Conservation (phyloP, 169 alveolate species). For the Cryptosporidium baileyi region DNA sequence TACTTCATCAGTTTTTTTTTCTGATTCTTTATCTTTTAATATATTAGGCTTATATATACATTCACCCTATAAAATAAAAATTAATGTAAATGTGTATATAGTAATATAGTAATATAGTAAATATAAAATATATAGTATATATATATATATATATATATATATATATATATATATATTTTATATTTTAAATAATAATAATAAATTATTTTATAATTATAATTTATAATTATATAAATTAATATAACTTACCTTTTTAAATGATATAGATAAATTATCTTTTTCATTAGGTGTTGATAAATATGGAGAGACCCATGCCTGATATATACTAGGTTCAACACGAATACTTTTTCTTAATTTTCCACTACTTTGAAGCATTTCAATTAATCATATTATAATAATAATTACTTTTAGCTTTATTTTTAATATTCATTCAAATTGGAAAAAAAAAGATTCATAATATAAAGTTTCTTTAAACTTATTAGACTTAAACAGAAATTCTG, state of each 20-base stretch:
- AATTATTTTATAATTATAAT: no score
- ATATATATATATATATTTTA: no score
- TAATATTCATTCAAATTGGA: neutral
- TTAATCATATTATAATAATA: constrained; percentile 31
- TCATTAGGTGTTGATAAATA: constrained; percentile 3
- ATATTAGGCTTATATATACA: constrained; percentile 41
- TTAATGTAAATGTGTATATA: neutral
- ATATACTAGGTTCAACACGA: constrained; percentile 56
- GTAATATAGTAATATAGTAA: neutral
- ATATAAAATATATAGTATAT: neutral
- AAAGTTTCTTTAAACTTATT: neutral
- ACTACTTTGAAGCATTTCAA: constrained; percentile 70
- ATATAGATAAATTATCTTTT: constrained; percentile 16
- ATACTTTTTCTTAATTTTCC: constrained; percentile 68
- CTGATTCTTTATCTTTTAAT: neutral
- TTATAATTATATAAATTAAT: no score
- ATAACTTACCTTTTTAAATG: constrained; percentile 42
- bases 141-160: no score
- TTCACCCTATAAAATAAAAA: constrained; percentile 8
- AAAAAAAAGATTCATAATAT: constrained; percentile 24
- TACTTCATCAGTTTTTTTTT: neutral
- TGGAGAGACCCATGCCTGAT: constrained; percentile 70
- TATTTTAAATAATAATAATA: no score
- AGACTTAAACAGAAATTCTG: neutral
- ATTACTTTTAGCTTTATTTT: neutral